Evolutionary conservation across 345 rosid genomes (phyloP), one percentile per base, ranked within the genome.

Genomic region (Hibiscus syriacus): DNA sequence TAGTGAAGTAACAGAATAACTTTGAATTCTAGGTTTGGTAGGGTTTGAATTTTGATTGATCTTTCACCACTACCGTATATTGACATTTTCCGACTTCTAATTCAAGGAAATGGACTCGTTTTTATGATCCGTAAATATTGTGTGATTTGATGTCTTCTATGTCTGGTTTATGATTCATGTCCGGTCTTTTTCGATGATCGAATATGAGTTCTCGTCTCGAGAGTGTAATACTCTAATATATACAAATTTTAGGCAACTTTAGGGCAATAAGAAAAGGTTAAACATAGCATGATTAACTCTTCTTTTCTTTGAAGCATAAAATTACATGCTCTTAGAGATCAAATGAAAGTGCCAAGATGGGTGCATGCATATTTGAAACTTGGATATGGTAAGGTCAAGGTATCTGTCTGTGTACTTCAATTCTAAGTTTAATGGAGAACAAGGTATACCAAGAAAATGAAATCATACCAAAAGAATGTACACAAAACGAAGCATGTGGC

Each of bases 1-100:
- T 41, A 54, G 57, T 43, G 25, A 71, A 71, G 60, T 69, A 55
- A 66, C 19, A 61, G 20, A 30, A 4, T 34, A 50, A 20, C 19
- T 66, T 30, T 53, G 27, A 45, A n/a, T 52, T 58, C 55, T n/a
- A 58, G 17, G 10, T 50, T 54, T 25, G 22, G 7, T 62, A 39
- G 32, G 66, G 34, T 13, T 23, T 62, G 20, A 41, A 2, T 25
- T 39, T 16, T 34, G n/a, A n/a, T 32, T 32, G 1, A 32, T 1
- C 36, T 4, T 6, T 59, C 46, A 12, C 4, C 27, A 20, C 3
- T 36, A 4, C 10, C 27, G 1, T n/a, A 46, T 46, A 59, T 59
- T 30, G 63, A 30, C 25, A n/a, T n/a, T 19, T 16, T 58, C 43
- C n/a, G 63, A 58, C 43, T 58, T 60, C 48, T 19, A 59, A 59